phyloP scores from a whole-genome alignment of 257 asterid genomes.

The Solanum sparsipilum region DNA sequence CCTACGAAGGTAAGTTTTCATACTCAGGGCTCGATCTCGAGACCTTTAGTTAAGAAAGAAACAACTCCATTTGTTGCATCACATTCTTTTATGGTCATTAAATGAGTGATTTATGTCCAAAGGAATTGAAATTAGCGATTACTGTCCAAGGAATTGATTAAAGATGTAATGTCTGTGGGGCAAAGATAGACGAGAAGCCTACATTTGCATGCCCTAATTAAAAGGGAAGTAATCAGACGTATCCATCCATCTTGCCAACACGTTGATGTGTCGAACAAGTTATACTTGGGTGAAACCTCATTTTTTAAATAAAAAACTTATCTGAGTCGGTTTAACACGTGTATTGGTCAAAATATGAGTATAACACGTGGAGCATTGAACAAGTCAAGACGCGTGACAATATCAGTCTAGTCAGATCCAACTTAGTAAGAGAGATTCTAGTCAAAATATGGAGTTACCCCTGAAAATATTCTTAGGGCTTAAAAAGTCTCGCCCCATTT shows the following conservation, averaged over 20 bases:
- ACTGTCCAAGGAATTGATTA: not conserved
- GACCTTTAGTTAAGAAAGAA: too few species aligned
- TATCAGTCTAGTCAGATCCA: not conserved
- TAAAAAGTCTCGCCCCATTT: not conserved
- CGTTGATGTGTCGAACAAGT: not conserved
- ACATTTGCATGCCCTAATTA: not conserved
- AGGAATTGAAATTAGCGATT: too few species aligned
- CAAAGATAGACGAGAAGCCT: not conserved
- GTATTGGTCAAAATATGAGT: not conserved
- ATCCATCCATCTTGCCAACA: not conserved
- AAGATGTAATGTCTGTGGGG: not conserved
- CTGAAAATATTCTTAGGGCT: not conserved
- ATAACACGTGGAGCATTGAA: not conserved
- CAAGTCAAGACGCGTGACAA: not conserved
- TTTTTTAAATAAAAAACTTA: too few species aligned
- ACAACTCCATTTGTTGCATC: too few species aligned
- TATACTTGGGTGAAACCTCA: not conserved
- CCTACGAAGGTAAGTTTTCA: accelerated
- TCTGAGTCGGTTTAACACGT: too few species aligned
- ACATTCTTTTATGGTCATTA: not conserved
- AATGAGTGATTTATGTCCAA: too few species aligned
- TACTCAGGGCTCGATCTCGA: accelerated
- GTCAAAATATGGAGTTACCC: not conserved
- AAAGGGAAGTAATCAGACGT: not conserved
- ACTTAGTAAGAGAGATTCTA: not conserved